Conservation (phyloP, 2,329 filamentous ascomycete genomes). For the Colletotrichum scovillei region DNA sequence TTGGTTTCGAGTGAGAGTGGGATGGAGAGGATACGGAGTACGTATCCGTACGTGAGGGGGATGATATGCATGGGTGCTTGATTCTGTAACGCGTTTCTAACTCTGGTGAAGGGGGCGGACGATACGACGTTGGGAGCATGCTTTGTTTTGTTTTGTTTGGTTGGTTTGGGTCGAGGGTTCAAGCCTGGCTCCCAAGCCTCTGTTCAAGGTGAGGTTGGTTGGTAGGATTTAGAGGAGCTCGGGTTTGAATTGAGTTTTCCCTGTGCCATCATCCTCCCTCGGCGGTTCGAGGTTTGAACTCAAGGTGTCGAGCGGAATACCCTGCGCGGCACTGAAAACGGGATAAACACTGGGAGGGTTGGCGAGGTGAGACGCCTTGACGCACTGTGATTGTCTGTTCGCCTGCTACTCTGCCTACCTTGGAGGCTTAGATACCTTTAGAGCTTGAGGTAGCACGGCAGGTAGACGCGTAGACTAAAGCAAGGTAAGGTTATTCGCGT, state of each 20-base stretch:
- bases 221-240: background rate
- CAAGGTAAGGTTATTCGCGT: background rate
- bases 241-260: constrained; percentile 3
- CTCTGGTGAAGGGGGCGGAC: background rate
- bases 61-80: background rate
- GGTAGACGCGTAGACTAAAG: background rate
- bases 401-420: background rate
- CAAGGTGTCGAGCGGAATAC: background rate
- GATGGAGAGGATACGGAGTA: background rate
- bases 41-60: background rate
- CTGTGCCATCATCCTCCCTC: background rate
- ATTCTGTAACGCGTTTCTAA: background rate
- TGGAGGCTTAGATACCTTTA: background rate
- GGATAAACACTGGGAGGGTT: background rate
- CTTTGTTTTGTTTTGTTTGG: background rate
- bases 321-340: background rate
- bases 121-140: background rate
- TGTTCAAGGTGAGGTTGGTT: background rate
- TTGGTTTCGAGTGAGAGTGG: background rate
- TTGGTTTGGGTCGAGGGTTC: too few species aligned
- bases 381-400: background rate
- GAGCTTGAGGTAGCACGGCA: too few species aligned
- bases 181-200: too few species aligned
- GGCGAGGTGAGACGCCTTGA: constrained; percentile 4
- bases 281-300: background rate